phyloP scores from a whole-genome alignment of 1,284 basidiomycete genomes.

The Ustilago tritici region DNA sequence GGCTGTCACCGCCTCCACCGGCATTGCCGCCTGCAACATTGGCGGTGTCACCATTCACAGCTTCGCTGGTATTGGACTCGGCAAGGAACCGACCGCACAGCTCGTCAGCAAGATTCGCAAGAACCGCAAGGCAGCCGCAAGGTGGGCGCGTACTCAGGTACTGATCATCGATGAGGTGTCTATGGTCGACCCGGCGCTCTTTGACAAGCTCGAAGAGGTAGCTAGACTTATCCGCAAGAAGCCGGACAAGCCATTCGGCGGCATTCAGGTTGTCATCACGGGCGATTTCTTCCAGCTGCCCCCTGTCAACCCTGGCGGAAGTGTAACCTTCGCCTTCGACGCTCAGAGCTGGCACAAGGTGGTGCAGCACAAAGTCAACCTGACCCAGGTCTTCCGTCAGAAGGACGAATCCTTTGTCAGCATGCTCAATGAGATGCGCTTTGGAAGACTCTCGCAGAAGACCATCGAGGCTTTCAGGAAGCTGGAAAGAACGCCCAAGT shows the following conservation, averaged over 20 bases:
- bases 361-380: slow-evolving; percentile 82
- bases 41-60: slow-evolving; percentile 93
- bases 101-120: slow-evolving; percentile 78
- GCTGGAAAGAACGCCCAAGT: slow-evolving; percentile 49
- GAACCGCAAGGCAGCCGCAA: slow-evolving; percentile 77
- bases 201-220: slow-evolving; percentile 86
- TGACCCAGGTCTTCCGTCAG: slow-evolving; percentile 87
- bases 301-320: slow-evolving; percentile 77
- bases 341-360: slow-evolving; percentile 83
- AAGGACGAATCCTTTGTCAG: slow-evolving; percentile 71
- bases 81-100: slow-evolving; percentile 77
- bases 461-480: slow-evolving; percentile 54
- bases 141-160: slow-evolving; percentile 81
- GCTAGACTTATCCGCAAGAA: slow-evolving; percentile 76
- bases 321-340: slow-evolving; percentile 77
- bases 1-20: slow-evolving; percentile 88
- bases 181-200: slow-evolving; percentile 93
- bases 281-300: slow-evolving; percentile 98
- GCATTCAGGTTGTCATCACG: slow-evolving; percentile 90
- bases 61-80: slow-evolving; percentile 88
- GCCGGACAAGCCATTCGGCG: slow-evolving; percentile 81
- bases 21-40: slow-evolving; percentile 92
- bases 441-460: slow-evolving; percentile 53
- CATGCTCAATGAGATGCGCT: slow-evolving; percentile 65
- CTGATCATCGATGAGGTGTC: slow-evolving; percentile 95